Evolutionary conservation across 2,329 filamentous ascomycete species (phyloP), one percentile per base, ranked within the genome.

Genomic region (Aspergillus aculeatinus): DNA sequence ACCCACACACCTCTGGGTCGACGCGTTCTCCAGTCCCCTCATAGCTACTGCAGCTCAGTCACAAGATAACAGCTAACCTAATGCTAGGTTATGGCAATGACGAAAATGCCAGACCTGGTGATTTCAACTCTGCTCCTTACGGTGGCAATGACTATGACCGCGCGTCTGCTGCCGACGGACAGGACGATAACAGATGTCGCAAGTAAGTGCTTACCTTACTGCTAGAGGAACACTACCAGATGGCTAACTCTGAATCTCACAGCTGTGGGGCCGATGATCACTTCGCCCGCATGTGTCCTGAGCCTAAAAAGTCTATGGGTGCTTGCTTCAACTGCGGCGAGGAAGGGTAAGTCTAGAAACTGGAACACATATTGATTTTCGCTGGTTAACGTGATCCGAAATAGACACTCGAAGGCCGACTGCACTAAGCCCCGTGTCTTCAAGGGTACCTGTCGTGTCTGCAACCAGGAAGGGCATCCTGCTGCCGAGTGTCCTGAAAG

Each of bases 401-500:
- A 6, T 55, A 80, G 77, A 16, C 78, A 81, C 58, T 69, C 60
- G 65, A 81, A 81, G 65, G 65, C 68, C 0, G 77, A 81, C 1
- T 82, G 80, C 60, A 72, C 78, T 19, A 76, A 80, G 29, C 79
- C 79, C 53, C 76, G 76, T 49, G 74, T 80, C 21, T 81, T 81
- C 69, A 80, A 73, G 33, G 80, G 80, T 12, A 68, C 73, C 42
- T 82, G 80, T 66, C 77, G 76, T 49, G 70, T 77, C 55, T 82
- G 81, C 63, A 68, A 74, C n/a, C 65, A 80, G 63, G 73, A 81
- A 63, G 80, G 80, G 3, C 81, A 82, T 58, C 74, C 74, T 33
- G 77, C 77, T 49, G 63, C 69, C 14, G 73, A 79, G 27, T 83
- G 81, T 57, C 80, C 80, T 1, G 72, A 79, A 23, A 75, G 72